Conservation (phyloP, 2,329 filamentous ascomycete genomes). For the Apiospora pterosperma region DNA sequence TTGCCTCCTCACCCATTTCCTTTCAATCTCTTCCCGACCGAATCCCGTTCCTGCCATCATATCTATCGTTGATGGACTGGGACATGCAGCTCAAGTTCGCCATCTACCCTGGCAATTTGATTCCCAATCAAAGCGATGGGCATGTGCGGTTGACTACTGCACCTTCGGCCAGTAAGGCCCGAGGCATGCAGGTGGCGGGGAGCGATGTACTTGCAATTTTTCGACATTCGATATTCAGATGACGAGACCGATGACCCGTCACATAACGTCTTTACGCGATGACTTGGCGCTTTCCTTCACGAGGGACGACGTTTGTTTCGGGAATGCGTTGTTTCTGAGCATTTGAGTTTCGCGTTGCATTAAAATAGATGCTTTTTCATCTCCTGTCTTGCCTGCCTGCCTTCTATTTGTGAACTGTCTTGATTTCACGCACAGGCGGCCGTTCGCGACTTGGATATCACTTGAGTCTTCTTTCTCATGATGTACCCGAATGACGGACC, state of each 20-base stretch:
- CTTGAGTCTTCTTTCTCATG: neutral
- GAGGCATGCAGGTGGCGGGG: neutral
- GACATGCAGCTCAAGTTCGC: neutral
- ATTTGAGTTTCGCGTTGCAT: constrained; percentile 3
- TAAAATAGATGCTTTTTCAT: constrained; percentile 3
- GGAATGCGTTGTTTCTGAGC: neutral
- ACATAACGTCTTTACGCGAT: constrained; percentile 2
- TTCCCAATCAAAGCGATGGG: neutral
- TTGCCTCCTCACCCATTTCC: neutral
- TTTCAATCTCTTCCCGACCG: neutral
- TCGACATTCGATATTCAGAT: constrained; percentile 2
- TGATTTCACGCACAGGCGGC: neutral
- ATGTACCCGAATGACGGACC: neutral
- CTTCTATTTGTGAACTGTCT: neutral
- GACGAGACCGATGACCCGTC: neutral
- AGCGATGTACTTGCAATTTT: neutral
- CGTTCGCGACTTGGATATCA: neutral
- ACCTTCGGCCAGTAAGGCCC: neutral
- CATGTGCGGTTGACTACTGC: neutral
- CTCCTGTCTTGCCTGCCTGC: neutral
- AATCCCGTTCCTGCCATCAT: neutral
- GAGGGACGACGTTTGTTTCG: constrained; percentile 1
- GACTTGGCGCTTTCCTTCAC: neutral
- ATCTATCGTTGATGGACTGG: neutral
- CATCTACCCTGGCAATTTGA: neutral